Conservation (phyloP, 208 protist genomes). For the Eutreptiella sp. region DNA sequence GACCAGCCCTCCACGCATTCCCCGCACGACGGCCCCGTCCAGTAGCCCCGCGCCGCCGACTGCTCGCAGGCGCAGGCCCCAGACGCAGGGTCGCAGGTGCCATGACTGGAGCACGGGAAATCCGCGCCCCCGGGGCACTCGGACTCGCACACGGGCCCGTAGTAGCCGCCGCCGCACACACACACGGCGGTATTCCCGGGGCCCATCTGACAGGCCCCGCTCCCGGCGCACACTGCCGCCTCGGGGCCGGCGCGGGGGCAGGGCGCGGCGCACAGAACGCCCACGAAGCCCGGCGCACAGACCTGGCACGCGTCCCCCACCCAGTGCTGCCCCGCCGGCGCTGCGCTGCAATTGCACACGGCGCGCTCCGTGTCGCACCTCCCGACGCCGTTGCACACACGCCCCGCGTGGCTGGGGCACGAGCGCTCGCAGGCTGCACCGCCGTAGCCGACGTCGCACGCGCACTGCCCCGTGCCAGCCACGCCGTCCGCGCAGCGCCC, state of each 20-base stretch:
- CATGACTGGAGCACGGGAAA: too few species aligned
- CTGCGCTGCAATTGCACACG: too few species aligned
- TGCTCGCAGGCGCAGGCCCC: too few species aligned
- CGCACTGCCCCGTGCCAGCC: conserved; percentile 4
- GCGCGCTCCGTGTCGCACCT: too few species aligned
- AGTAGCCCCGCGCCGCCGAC: background rate
- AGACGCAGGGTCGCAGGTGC: conserved; percentile 2
- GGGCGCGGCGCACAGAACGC: conserved; percentile 1
- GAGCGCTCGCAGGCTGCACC: background rate
- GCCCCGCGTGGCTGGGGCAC: background rate
- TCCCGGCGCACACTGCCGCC: too few species aligned
- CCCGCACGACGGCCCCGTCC: conserved; percentile 2
- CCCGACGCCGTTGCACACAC: background rate
- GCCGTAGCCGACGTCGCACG: conserved; percentile 4
- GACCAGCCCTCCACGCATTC: conserved; percentile 23
- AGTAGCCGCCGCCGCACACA: too few species aligned
- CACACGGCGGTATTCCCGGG: too few species aligned
- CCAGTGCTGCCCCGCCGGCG: too few species aligned
- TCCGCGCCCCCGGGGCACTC: too few species aligned
- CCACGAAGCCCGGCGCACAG: conserved; percentile 10
- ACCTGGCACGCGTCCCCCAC: conserved; percentile 3
- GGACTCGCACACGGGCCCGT: too few species aligned
- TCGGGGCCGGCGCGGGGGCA: conserved; percentile 7
- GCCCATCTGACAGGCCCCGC: too few species aligned
- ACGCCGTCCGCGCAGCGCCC: conserved; percentile 11